A percentile compares a stretch with the other conserved stretches of the same genome.
phyloP scores from a whole-genome alignment of 306 rosid genomes.

The Trichosanthes cucumerina region DNA sequence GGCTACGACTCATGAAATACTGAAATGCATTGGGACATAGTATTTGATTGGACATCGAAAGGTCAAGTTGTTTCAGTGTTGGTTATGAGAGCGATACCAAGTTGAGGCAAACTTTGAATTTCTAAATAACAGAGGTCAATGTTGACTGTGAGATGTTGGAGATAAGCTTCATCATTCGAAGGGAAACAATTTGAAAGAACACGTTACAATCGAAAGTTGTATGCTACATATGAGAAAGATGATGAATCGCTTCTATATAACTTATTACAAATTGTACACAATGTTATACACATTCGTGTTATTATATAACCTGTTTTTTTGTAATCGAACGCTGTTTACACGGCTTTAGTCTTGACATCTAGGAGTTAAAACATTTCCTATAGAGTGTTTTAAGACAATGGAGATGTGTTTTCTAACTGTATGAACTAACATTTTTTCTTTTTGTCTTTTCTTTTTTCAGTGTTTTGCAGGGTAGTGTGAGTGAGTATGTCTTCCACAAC shows the following conservation, averaged over 20 bases:
- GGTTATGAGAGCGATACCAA: not conserved
- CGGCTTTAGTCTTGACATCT: not conserved
- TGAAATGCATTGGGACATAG: not conserved
- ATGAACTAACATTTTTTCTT: not conserved
- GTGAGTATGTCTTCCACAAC: conserved; percentile 65
- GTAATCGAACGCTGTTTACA: not conserved
- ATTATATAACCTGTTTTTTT: not conserved
- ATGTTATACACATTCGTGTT: not conserved
- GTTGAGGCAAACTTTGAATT: not conserved
- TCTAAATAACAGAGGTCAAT: not conserved
- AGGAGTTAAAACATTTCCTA: not conserved
- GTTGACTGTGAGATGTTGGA: not conserved
- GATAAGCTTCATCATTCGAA: not conserved
- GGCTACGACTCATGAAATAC: not conserved
- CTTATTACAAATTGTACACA: not conserved
- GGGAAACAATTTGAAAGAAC: not conserved
- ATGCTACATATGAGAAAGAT: not conserved
- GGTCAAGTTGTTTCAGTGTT: not conserved
- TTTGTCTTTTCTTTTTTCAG: conserved; percentile 21
- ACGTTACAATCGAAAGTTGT: not conserved
- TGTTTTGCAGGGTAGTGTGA: conserved; percentile 78
- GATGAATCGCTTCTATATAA: not conserved
- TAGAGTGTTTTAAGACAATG: not conserved
- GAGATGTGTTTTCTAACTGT: not conserved
- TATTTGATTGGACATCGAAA: not conserved